A percentile compares a stretch with the other conserved stretches of the same genome.
Conservation (phyloP, 83 land plant genomes). For the Diphasiastrum complanatum region DNA sequence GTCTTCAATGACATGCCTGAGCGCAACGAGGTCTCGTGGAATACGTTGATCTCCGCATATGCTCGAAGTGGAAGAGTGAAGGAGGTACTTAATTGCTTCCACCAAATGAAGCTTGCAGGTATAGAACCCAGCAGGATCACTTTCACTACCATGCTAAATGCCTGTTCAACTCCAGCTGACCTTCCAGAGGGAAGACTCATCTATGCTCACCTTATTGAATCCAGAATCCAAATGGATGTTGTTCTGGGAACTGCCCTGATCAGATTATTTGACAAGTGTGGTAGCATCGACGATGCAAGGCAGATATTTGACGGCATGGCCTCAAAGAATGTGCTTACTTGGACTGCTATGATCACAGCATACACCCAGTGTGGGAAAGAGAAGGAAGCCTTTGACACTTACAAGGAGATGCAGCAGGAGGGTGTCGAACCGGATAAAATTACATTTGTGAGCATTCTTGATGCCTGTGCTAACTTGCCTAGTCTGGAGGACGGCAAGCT, state of each 20-base stretch:
- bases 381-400: background rate
- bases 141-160: background rate
- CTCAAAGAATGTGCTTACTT: background rate
- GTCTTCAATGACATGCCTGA: background rate
- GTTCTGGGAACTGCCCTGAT: background rate
- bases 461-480: background rate
- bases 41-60: background rate
- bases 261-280: background rate
- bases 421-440: background rate
- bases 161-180: background rate
- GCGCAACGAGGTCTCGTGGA: background rate
- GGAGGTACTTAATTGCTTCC: background rate
- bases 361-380: background rate
- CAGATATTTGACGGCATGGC: background rate
- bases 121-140: background rate
- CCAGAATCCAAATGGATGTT: no score
- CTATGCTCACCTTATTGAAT: background rate
- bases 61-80: background rate
- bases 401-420: background rate
- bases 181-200: background rate
- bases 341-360: conserved; percentile 3
- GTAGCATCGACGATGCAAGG: background rate
- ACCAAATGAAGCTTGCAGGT: background rate
- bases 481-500: background rate
- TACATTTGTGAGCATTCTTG: background rate